Base-by-base conservation (phyloP, 2,329 filamentous ascomycete genomes). In the Tolypocladium paradoxum region DNA sequence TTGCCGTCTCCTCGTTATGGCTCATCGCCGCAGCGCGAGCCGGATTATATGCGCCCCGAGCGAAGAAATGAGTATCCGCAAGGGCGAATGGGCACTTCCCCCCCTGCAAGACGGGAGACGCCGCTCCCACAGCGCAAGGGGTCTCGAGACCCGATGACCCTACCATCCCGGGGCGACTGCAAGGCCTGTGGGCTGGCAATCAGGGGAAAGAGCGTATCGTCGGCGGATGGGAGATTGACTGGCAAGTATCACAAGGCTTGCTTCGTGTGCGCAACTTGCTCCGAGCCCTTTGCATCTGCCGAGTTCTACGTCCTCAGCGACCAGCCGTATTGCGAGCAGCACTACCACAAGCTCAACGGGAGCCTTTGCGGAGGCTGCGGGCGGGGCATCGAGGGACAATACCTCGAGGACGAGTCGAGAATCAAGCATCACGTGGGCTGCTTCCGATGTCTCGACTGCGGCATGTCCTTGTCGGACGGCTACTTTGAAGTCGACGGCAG, bases 221-320 rank as follows among this genome's bases (percentile, higher is more conserved):
- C 90, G 16, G 90, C 90, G 0, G 93, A 96, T 62, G 93, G 93
- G 18, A 85, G 91, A 27, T 76, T 99, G 27, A 95, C 89, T 0
- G 93, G 93, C 11, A 85, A 90, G 57, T 99, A 96, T 68, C 93
- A 99, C 76, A 95, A 95, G 68, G 81, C 86, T 5, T 99, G 92
- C 68, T 97, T 99, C 65, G 88, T 92, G 12, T 99, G 93, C 76
- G 81, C 83, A 5, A 90, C 87, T 1, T 99, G 93, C 73, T 75
- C 76, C 12, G 78, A 84, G 52, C 85, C 90, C 1, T 99, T 97
- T 65, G 76, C 84, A 22, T 95, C 90, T 0, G 81, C 89, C 1
- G 90, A 93, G 55, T 97, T 97, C 62, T 99, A 99, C 66, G 91
- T 99, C 12, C 81, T 90, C 55, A 73, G 87, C 58, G 90, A 99